Conservation (phyloP, 768 basidiomycete genomes). For the Russula ochroleuca region DNA sequence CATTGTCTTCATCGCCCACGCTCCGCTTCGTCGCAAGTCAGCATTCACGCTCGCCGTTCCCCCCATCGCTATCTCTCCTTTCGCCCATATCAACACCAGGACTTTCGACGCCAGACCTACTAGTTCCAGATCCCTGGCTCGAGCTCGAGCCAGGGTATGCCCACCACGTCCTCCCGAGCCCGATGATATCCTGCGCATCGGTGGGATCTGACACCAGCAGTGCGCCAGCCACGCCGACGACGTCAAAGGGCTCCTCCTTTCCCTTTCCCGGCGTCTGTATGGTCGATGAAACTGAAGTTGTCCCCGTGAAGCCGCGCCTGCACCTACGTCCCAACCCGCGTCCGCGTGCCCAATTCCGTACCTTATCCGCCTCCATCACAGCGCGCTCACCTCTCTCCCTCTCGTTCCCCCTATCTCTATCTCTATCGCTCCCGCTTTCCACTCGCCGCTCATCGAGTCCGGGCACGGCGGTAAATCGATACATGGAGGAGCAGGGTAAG, state of each 20-base stretch:
- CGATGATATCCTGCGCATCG: constrained; percentile 7
- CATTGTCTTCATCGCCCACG: background rate
- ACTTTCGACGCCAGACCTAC: background rate
- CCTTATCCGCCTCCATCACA: constrained; percentile 12
- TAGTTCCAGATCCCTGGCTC: background rate
- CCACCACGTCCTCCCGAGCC: constrained; percentile 3
- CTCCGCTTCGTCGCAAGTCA: background rate
- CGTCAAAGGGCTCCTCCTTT: background rate
- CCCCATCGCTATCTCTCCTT: background rate
- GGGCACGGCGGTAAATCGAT: background rate
- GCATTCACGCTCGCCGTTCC: background rate
- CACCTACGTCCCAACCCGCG: constrained; percentile 5
- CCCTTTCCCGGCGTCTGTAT: background rate
- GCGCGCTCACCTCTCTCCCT: constrained; percentile 20
- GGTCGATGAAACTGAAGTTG: background rate
- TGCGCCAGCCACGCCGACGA: constrained; percentile 8
- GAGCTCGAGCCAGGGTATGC: background rate
- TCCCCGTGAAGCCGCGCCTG: background rate
- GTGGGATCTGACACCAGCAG: constrained; percentile 2
- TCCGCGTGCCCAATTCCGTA: constrained; percentile 10
- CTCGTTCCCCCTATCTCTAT: constrained; percentile 9
- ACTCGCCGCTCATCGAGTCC: constrained; percentile 8
- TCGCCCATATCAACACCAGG: background rate
- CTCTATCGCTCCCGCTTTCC: constrained; percentile 14
- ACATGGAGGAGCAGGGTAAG: background rate